A percentile compares a stretch with the other conserved stretches of the same genome.
Evolutionary conservation across 2,329 filamentous ascomycete species (phyloP).

Genomic region (Exophiala alcalophila): DNA sequence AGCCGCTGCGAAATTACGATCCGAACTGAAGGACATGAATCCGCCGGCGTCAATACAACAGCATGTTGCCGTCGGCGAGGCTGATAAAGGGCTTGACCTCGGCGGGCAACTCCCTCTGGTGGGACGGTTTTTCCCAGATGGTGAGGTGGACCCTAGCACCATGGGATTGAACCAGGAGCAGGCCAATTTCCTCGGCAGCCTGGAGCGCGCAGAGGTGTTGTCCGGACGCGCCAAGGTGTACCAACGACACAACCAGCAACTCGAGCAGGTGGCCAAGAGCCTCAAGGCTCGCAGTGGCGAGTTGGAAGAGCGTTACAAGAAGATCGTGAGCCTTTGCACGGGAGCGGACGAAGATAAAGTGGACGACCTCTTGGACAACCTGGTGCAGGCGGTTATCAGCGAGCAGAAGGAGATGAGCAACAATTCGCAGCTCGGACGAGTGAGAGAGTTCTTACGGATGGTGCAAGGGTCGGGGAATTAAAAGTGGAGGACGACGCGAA

Average conservation of each 20-base stretch:
- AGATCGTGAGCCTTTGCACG: constrained; percentile 83
- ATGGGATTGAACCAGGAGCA: constrained; percentile 41
- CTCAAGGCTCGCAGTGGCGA: constrained; percentile 79
- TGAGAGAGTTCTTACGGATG: constrained; percentile 74
- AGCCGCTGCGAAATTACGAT: constrained; percentile 68
- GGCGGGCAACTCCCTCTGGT: constrained; percentile 39
- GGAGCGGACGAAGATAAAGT: constrained; percentile 74
- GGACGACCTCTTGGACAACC: constrained; percentile 72
- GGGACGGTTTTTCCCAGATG: constrained; percentile 38
- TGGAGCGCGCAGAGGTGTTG: constrained; percentile 62
- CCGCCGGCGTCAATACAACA: constrained; percentile 34
- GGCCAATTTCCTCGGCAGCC: constrained; percentile 44
- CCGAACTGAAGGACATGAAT: constrained; percentile 45
- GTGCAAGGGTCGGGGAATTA: constrained; percentile 57
- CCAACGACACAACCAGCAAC: constrained; percentile 62
- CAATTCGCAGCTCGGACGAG: constrained; percentile 67
- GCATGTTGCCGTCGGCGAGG: constrained; percentile 48
- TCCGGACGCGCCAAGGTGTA: constrained; percentile 69
- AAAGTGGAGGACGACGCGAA: too few relatives aligned
- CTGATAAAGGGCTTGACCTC: constrained; percentile 42
- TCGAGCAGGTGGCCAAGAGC: constrained; percentile 64
- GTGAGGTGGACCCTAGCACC: constrained; percentile 40
- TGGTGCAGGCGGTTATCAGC: constrained; percentile 70
- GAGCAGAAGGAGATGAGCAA: constrained; percentile 62
- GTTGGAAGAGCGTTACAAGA: constrained; percentile 81